These are phyloP conservation scores for Hymenoscyphus fraxineus DNA, from an alignment of 2,329 filamentous ascomycete species.

Conservation along the genomic window DNA sequence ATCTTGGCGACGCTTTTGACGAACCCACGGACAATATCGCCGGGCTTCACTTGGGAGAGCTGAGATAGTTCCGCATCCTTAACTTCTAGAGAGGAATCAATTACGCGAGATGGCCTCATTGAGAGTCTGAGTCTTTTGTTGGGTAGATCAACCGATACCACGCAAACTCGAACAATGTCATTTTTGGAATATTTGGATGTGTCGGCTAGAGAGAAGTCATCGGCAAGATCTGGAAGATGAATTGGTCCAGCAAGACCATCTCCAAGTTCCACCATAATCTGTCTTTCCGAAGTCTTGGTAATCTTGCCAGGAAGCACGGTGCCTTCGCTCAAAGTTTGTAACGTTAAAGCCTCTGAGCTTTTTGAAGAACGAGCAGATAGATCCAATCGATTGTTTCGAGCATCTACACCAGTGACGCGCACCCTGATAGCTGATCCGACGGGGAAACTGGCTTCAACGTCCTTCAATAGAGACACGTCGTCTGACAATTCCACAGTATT, in stretches of 20 bases:
- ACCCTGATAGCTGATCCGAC: slow-evolving; percentile 84
- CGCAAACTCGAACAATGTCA: slow-evolving; percentile 81
- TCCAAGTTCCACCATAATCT: slow-evolving; percentile 80
- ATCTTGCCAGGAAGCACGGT: slow-evolving; percentile 80
- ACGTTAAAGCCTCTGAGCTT: slow-evolving; percentile 55
- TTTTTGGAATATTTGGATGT: slow-evolving; percentile 75
- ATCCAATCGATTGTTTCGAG: slow-evolving; percentile 71
- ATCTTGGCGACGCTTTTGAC: slow-evolving; percentile 86
- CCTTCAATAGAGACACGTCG: slow-evolving; percentile 72
- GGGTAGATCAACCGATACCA: slow-evolving; percentile 72
- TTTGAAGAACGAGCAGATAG: slow-evolving; percentile 69
- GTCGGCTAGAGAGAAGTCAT: slow-evolving; percentile 80
- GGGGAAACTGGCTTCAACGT: slow-evolving; percentile 78
- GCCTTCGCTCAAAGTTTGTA: slow-evolving; percentile 70
- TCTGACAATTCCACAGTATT: slow-evolving; percentile 81
- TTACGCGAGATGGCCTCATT: slow-evolving; percentile 77
- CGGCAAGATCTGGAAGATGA: slow-evolving; percentile 75
- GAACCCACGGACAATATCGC: slow-evolving; percentile 84
- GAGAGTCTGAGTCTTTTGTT: slow-evolving; percentile 86
- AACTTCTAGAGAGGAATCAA: slow-evolving; percentile 79
- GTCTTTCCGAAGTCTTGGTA: slow-evolving; percentile 79
- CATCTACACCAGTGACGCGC: slow-evolving; percentile 71
- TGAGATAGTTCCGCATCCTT: slow-evolving; percentile 75
- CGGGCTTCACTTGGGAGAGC: slow-evolving; percentile 66
- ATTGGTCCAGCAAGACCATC: slow-evolving; percentile 76